phyloP scores from a whole-genome alignment of 2,329 filamentous ascomycete species.

The Ophiostoma perfectum region DNA sequence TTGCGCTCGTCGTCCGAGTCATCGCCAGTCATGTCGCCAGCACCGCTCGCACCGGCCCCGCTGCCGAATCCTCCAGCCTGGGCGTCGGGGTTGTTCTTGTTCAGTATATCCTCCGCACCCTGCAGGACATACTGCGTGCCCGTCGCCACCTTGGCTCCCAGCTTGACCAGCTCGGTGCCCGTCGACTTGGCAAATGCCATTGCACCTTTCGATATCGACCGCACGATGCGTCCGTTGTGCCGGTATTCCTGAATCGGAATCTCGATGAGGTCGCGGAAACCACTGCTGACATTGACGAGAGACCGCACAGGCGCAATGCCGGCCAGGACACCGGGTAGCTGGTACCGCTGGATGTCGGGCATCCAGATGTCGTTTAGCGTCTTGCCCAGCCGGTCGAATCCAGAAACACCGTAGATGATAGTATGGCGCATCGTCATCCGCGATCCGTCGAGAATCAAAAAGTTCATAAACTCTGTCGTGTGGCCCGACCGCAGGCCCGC shows the following conservation, averaged over 20 bases:
- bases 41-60: conserved; percentile 23
- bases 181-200: conserved; percentile 88
- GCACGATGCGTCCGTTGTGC: conserved; percentile 87
- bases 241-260: conserved; percentile 88
- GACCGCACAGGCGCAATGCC: conserved; percentile 86
- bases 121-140: conserved; percentile 92
- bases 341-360: conserved; percentile 83
- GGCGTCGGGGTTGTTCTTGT: conserved; percentile 32
- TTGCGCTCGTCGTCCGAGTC: conserved; percentile 63
- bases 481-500: conserved; percentile 84
- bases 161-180: conserved; percentile 85
- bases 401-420: conserved; percentile 86
- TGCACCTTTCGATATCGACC: conserved; percentile 87
- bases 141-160: conserved; percentile 89
- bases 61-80: conserved; percentile 35
- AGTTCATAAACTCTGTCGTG: conserved; percentile 98
- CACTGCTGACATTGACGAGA: conserved; percentile 83
- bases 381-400: conserved; percentile 84
- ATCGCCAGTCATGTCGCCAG: conserved; percentile 43
- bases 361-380: conserved; percentile 95
- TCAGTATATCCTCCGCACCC: conserved; percentile 75
- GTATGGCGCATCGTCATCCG: conserved; percentile 80
- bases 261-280: conserved; percentile 78
- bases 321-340: conserved; percentile 81
- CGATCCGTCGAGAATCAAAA: conserved; percentile 83